A percentile compares a stretch with the other conserved stretches of the same genome.
phyloP scores from a whole-genome alignment of 768 basidiomycete species.

The Panaeolus cyanescens region DNA sequence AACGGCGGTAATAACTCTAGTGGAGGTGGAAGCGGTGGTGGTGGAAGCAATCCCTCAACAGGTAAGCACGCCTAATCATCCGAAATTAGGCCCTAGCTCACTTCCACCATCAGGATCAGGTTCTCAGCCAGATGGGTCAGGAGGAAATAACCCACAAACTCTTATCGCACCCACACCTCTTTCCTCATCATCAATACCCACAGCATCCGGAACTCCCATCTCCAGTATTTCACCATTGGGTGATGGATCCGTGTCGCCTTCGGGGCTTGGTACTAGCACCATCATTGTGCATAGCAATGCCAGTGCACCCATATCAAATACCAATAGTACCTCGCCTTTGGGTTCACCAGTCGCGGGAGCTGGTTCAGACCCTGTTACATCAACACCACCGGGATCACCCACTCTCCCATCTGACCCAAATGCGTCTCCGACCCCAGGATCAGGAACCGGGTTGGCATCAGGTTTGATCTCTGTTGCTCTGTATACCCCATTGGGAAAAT shows the following conservation, averaged over 20 bases:
- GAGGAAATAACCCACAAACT: too few species aligned
- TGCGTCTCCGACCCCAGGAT: not conserved
- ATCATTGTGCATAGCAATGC: too few species aligned
- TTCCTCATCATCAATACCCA: not conserved
- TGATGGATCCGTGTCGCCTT: too few species aligned
- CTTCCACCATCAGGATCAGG: not conserved
- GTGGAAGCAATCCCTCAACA: not conserved
- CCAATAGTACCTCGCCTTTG: not conserved
- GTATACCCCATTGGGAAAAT: too few species aligned
- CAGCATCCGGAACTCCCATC: too few species aligned
- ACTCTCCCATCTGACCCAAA: not conserved
- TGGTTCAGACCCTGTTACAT: not conserved
- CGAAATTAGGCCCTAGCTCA: not conserved
- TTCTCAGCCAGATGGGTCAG: not conserved
- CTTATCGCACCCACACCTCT: not conserved
- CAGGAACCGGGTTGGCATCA: not conserved
- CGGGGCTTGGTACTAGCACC: too few species aligned
- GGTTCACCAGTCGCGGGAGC: not conserved
- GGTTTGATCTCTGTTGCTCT: not conserved
- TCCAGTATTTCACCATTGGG: too few species aligned
- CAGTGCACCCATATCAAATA: too few species aligned
- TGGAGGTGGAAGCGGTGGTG: not conserved
- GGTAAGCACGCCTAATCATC: not conserved
- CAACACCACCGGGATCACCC: not conserved
- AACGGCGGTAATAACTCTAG: not conserved